Base-by-base conservation (phyloP, 805 yeast genomes). In the Ogataea siamensis region DNA sequence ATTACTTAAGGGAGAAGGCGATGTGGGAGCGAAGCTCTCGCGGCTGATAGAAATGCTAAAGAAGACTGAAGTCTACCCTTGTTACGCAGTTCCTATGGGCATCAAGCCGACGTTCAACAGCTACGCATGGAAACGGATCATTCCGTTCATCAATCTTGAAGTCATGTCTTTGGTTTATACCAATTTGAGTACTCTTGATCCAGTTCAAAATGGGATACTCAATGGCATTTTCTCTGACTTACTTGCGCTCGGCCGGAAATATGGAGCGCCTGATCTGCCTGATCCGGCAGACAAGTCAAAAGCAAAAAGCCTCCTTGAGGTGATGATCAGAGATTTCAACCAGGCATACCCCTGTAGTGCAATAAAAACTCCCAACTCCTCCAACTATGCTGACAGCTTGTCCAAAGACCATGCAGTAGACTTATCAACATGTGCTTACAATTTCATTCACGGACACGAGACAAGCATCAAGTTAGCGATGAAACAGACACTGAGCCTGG, bases 71-170 rank as follows among this genome's bases (percentile, higher is more conserved):
- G 57, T 57, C 2, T 49, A 42, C 27, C 59, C 62, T 0, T 51
- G 56, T 19, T 43, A 43, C 26, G 34, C 52, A 23, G 43, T 58
- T 16, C 57, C 57, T n/a, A 40, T 37, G 17, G 58, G 55, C 4
- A 47, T 51, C 2, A 47, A 40, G 16, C 64, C 64, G 5, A 46
- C 58, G 7, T 47, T 55, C 29, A 46, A 38, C 28, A 52, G 57
- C 27, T 49, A 40, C 39, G 51, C 53, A 2, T 60, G 64, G 64
- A 59, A 55, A 24, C 37, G 52, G 31, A 42, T 56, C n/a, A 40
- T 59, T 9, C 45, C 57, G 1, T 55, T 54, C 32, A 24, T 54
- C n/a, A 28, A 36, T n/a, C 39, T 59, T 37, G 56, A 50, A 14
- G 39, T 51, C 3, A 16, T 52, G 27, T 32, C 53, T 2, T 24